Evolutionary conservation across 192 early-diverging fungal species (phyloP).

Genomic region (Coemansia sp.): DNA sequence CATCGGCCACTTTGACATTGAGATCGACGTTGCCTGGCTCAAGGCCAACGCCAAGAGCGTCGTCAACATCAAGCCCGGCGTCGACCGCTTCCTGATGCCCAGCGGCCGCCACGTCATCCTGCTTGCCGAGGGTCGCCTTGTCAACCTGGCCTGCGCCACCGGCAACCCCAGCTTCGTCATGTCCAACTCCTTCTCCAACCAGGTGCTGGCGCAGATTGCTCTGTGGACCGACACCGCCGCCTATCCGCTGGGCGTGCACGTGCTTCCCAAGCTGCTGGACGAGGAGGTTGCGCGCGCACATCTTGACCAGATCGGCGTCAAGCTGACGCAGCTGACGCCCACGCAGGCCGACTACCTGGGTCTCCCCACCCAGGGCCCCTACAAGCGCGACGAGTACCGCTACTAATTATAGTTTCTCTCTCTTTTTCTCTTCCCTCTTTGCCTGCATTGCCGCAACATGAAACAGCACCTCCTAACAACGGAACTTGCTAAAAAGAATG

Average conservation of each 20-base stretch:
- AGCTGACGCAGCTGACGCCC: slow-evolving; percentile 77
- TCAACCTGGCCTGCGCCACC: slow-evolving; percentile 99
- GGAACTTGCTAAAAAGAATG: not conserved
- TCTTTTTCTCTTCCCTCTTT: slow-evolving; percentile 5
- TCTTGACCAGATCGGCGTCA: slow-evolving; percentile 92
- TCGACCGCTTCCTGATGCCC: slow-evolving; percentile 93
- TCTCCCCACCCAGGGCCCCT: slow-evolving; percentile 82
- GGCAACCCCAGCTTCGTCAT: slow-evolving; percentile 99
- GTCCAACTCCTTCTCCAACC: slow-evolving; percentile 99
- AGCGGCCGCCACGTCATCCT: slow-evolving; percentile 94
- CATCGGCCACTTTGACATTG: slow-evolving; percentile 99
- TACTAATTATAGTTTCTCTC: slow-evolving; percentile 60
- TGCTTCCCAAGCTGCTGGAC: slow-evolving; percentile 98
- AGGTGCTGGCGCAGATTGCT: slow-evolving; percentile 97
- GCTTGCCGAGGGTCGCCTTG: slow-evolving; percentile 97
- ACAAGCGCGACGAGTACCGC: slow-evolving; percentile 97
- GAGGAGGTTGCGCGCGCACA: slow-evolving; percentile 98
- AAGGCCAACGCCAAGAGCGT: slow-evolving; percentile 85
- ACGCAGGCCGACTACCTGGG: slow-evolving; percentile 81
- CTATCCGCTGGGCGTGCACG: slow-evolving; percentile 95
- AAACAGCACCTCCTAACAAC: not conserved
- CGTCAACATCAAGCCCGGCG: slow-evolving; percentile 98
- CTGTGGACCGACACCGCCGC: slow-evolving; percentile 88
- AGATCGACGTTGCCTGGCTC: slow-evolving; percentile 98
- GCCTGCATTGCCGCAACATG: not conserved